phyloP scores from a whole-genome alignment of 2,329 filamentous ascomycete genomes.

The Emmonsiellopsis sp. region DNA sequence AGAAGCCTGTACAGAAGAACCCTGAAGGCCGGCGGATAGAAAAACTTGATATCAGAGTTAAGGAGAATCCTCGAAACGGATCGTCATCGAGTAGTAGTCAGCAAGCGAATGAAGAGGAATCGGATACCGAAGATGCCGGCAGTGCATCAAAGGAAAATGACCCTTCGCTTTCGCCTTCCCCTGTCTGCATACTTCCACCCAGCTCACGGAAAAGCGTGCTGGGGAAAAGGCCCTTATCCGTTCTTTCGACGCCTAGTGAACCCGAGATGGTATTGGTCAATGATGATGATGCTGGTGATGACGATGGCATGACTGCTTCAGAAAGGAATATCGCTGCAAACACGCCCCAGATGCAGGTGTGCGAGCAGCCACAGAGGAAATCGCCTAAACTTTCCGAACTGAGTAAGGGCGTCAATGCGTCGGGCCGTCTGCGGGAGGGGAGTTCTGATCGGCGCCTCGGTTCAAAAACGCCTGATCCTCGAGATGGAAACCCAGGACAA shows the following conservation, averaged over 20 bases:
- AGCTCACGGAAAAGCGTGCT: slow-evolving; percentile 26
- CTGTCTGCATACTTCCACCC: slow-evolving; percentile 25
- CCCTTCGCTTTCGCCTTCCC: slow-evolving; percentile 30
- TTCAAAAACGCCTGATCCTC: too few relatives aligned
- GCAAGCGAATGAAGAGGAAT: slow-evolving; percentile 18
- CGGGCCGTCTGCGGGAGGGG: neutral
- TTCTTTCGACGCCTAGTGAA: slow-evolving; percentile 28
- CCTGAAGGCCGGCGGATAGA: slow-evolving; percentile 4
- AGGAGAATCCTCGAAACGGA: slow-evolving; percentile 1
- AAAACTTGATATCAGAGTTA: slow-evolving; percentile 9
- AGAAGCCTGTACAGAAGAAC: slow-evolving; percentile 15
- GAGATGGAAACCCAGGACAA: neutral
- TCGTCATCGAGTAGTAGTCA: slow-evolving; percentile 6
- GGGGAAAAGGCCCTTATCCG: slow-evolving; percentile 35
- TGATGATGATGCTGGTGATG: slow-evolving; percentile 18
- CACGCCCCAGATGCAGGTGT: neutral
- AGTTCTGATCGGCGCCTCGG: too few relatives aligned
- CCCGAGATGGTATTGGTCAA: slow-evolving; percentile 22
- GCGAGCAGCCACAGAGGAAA: slow-evolving; percentile 20
- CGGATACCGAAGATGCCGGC: slow-evolving; percentile 21
- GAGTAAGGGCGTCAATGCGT: slow-evolving; percentile 15
- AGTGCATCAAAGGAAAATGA: slow-evolving; percentile 42
- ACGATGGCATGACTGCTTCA: slow-evolving; percentile 24
- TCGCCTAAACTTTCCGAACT: slow-evolving; percentile 24
- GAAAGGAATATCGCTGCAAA: slow-evolving; percentile 32